Percentiles rank a stretch among this genome's conserved stretches.
These are phyloP conservation scores for Tuber umbilicatum DNA, from an alignment of 495 filamentous ascomycete species.

Conservation along the genomic window DNA sequence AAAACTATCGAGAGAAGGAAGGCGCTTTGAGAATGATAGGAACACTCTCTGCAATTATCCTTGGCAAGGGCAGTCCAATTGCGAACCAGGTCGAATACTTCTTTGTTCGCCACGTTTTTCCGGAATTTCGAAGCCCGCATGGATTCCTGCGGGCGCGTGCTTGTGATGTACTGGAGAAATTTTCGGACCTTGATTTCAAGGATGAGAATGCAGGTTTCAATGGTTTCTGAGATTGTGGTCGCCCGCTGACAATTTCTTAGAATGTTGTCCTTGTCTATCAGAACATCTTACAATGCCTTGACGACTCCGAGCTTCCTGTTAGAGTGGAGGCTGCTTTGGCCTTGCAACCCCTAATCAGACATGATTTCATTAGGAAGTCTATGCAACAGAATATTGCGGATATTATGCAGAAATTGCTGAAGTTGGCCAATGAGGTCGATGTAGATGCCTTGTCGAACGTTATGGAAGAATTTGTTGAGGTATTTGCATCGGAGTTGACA, in stretches of 20 bases:
- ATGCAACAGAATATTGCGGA: slow-evolving; percentile 99
- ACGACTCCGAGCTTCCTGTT: slow-evolving; percentile 81
- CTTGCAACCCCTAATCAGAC: slow-evolving; percentile 87
- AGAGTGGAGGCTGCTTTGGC: slow-evolving; percentile 91
- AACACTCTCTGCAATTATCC: slow-evolving; percentile 82
- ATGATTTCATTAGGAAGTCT: slow-evolving; percentile 82
- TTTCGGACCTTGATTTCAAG: slow-evolving; percentile 91
- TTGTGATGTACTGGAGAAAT: slow-evolving; percentile 95
- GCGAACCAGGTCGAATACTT: slow-evolving; percentile 98
- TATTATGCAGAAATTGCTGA: slow-evolving; percentile 97
- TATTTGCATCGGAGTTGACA: slow-evolving; percentile 89
- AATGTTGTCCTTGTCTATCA: slow-evolving; percentile 93
- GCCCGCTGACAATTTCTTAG: slow-evolving; percentile 15
- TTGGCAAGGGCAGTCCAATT: slow-evolving; percentile 96
- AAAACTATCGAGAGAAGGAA: slow-evolving; percentile 90
- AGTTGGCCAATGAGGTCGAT: slow-evolving; percentile 66
- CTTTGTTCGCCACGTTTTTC: slow-evolving; percentile 95
- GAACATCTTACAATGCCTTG: slow-evolving; percentile 95
- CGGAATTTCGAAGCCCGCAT: slow-evolving; percentile 87
- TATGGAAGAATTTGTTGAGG: slow-evolving; percentile 94
- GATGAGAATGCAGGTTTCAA: slow-evolving; percentile 55
- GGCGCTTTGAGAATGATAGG: slow-evolving; percentile 96
- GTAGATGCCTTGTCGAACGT: slow-evolving; percentile 51
- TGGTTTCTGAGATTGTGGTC: not conserved
- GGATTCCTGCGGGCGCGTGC: slow-evolving; percentile 92